phyloP scores from a whole-genome alignment of 768 basidiomycete genomes.

The Sarcodon sp. region DNA sequence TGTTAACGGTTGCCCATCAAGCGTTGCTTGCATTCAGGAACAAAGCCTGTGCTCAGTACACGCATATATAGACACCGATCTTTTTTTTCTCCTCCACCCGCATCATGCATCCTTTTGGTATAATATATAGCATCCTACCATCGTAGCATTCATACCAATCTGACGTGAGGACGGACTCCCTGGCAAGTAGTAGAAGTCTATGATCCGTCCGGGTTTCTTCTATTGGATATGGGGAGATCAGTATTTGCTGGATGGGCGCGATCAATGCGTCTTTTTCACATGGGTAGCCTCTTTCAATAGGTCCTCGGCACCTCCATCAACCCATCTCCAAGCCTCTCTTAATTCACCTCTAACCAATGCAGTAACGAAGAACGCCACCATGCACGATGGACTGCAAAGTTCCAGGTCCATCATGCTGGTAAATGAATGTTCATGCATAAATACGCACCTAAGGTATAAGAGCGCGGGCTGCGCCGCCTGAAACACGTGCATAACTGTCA shows the following conservation, averaged over 20 bases:
- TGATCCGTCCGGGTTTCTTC: no score
- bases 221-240: no score
- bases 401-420: neutral
- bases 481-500: constrained; percentile 75
- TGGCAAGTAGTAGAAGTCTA: no score
- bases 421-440: neutral
- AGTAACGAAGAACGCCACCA: constrained; percentile 51
- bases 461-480: constrained; percentile 80
- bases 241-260: neutral
- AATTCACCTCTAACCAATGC: constrained; percentile 57
- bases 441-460: constrained; percentile 71
- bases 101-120: no score
- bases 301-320: neutral
- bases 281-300: constrained; percentile 9
- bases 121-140: no score
- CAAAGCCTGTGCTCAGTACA: no score
- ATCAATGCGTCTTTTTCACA: constrained; percentile 3
- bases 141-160: no score
- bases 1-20: no score
- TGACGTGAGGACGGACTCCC: no score
- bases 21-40: no score
- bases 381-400: constrained; percentile 54
- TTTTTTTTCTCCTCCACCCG: no score
- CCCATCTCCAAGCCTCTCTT: constrained; percentile 56
- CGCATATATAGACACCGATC: no score